These are phyloP conservation scores for Epichloe amarillans DNA, from an alignment of 2,329 filamentous ascomycete genomes.

Conservation along the genomic window DNA sequence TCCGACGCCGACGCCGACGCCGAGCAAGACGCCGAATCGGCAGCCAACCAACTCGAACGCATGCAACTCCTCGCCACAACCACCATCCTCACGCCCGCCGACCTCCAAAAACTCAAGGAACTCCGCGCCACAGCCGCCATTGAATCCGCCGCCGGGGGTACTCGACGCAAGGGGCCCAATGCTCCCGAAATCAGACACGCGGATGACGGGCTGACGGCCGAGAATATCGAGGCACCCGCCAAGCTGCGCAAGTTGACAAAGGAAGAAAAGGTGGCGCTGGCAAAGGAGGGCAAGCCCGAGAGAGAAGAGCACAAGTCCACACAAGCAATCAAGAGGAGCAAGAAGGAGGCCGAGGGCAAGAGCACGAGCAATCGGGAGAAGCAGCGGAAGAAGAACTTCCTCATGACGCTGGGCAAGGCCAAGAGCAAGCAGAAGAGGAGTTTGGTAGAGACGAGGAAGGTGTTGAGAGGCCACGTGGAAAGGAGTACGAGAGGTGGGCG, in stretches of 20 bases:
- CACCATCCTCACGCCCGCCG: slow-evolving; percentile 85
- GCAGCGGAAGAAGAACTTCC: slow-evolving; percentile 90
- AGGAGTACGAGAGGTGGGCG: slow-evolving; percentile 74
- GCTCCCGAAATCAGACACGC: slow-evolving; percentile 46
- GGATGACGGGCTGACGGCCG: slow-evolving; percentile 82
- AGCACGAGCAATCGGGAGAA: slow-evolving; percentile 97
- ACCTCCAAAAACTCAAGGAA: slow-evolving; percentile 88
- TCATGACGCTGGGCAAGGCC: slow-evolving; percentile 96
- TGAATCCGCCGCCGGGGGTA: slow-evolving; percentile 43
- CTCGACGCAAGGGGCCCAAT: slow-evolving; percentile 32
- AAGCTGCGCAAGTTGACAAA: slow-evolving; percentile 73
- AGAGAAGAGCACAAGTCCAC: slow-evolving; percentile 74
- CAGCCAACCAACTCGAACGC: slow-evolving; percentile 31
- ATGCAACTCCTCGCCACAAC: slow-evolving; percentile 77
- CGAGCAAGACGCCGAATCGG: slow-evolving; percentile 28
- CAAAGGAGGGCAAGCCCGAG: slow-evolving; percentile 67
- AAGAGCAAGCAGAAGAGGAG: slow-evolving; percentile 92
- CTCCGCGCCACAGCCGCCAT: slow-evolving; percentile 63
- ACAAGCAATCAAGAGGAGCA: slow-evolving; percentile 69
- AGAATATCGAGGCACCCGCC: slow-evolving; percentile 79
- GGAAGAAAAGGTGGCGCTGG: slow-evolving; percentile 75
- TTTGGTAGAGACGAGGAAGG: slow-evolving; percentile 70
- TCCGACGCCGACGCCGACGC: slow-evolving; percentile 11
- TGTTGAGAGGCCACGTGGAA: slow-evolving; percentile 69
- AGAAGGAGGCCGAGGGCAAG: slow-evolving; percentile 83